These are phyloP conservation scores for Irpex rosettiformis DNA, from an alignment of 1,284 basidiomycete species.

Conservation along the genomic window DNA sequence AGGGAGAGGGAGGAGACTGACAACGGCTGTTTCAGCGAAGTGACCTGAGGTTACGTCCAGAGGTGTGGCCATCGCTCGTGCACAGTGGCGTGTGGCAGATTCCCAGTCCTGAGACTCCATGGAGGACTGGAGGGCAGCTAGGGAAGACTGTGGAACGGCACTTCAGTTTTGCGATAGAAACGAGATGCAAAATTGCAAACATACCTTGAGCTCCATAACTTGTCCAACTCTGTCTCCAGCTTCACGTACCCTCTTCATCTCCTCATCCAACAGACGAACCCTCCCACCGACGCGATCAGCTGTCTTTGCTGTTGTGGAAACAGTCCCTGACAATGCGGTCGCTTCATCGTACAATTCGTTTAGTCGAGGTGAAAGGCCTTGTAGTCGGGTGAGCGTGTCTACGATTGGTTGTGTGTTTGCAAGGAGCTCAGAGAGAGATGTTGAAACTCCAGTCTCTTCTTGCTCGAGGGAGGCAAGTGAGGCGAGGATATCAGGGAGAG, in stretches of 20 bases:
- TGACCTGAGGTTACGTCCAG: conserved; percentile 73
- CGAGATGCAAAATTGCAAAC: not conserved
- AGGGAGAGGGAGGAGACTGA: conserved; percentile 35
- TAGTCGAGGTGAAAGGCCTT: conserved; percentile 61
- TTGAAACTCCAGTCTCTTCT: conserved; percentile 75
- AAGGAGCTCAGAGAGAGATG: conserved; percentile 72
- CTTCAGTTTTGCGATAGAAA: not conserved
- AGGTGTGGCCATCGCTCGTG: conserved; percentile 84
- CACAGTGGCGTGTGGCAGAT: conserved; percentile 86
- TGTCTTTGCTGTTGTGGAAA: conserved; percentile 72
- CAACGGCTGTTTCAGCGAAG: conserved; percentile 88
- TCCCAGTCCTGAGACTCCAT: conserved; percentile 95
- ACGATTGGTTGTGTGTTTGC: conserved; percentile 67
- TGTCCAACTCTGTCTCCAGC: conserved; percentile 83
- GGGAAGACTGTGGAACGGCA: conserved; percentile 57
- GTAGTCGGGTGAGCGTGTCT: conserved; percentile 60
- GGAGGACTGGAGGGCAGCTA: conserved; percentile 70
- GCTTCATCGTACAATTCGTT: conserved; percentile 65
- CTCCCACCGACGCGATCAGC: conserved; percentile 89
- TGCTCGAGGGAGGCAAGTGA: conserved; percentile 73
- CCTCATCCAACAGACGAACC: conserved; percentile 85
- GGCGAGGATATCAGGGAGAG: conserved; percentile 64
- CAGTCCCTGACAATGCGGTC: conserved; percentile 49
- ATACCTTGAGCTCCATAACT: conserved; percentile 87
- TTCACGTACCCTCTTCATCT: conserved; percentile 84